Conservation (phyloP, 352 stramenopile genomes). For the Phytophthora ramorum region DNA sequence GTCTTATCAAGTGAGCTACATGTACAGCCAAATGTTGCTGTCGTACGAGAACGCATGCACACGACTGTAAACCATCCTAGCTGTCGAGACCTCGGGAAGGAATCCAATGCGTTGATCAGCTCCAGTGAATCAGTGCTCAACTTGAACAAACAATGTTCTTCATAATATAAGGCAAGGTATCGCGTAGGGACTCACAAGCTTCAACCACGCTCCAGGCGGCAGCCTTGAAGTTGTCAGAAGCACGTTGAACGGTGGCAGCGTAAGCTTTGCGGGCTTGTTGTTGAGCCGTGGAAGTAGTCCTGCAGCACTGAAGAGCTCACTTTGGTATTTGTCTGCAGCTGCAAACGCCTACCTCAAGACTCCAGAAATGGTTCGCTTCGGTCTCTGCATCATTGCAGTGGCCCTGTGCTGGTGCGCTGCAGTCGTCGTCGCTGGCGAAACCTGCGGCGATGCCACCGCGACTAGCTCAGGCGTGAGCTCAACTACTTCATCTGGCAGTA, state of each 20-base stretch:
- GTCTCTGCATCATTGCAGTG: background rate
- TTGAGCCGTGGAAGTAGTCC: background rate
- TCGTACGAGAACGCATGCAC: no score
- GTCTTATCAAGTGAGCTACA: no score
- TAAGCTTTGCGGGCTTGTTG: conserved; percentile 5
- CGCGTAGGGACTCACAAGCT: background rate
- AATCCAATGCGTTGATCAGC: no score
- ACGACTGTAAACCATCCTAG: no score
- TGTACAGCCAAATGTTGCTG: no score
- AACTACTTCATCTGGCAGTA: background rate
- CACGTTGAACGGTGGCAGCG: background rate
- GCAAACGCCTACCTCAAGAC: background rate
- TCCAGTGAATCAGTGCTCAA: background rate
- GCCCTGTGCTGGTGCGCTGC: conserved; percentile 4
- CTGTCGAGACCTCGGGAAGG: no score
- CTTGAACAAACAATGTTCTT: no score
- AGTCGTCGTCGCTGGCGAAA: background rate
- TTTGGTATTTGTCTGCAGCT: conserved; percentile 13
- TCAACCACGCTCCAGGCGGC: background rate
- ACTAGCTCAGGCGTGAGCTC: conserved; percentile 7
- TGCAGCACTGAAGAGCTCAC: conserved; percentile 3
- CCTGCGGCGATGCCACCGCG: conserved; percentile 3
- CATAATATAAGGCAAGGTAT: no score
- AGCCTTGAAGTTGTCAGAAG: background rate
- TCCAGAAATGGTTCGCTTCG: conserved; percentile 8